phyloP scores from a whole-genome alignment of 805 yeast genomes.

The Lipomyces sp. region DNA sequence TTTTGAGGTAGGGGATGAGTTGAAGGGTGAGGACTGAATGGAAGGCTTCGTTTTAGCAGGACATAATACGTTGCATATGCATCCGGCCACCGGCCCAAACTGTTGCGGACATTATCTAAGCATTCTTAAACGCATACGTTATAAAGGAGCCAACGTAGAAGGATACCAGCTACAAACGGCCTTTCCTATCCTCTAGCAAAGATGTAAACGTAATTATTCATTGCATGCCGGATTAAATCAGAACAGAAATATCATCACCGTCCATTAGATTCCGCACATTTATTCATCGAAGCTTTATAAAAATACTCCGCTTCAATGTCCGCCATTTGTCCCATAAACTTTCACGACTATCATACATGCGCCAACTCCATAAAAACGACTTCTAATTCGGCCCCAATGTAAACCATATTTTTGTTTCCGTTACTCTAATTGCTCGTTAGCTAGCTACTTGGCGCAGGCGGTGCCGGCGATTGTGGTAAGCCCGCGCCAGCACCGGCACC shows the following conservation, averaged over 20 bases:
- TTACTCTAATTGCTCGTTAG: neutral
- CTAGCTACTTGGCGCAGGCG: constrained; percentile 1
- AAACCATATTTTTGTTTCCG: neutral
- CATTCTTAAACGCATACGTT: too few species aligned
- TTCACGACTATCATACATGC: neutral
- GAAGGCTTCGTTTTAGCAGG: neutral
- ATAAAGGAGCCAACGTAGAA: neutral
- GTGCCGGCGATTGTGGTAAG: neutral
- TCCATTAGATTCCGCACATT: neutral
- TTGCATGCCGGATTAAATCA: neutral
- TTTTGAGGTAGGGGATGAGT: constrained; percentile 1
- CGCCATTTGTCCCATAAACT: neutral
- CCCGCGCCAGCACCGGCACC: too few species aligned
- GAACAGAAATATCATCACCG: neutral
- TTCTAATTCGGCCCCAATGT: neutral
- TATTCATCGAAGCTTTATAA: neutral
- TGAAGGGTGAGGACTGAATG: neutral
- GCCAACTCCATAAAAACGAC: neutral
- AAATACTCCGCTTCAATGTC: neutral
- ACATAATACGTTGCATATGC: neutral
- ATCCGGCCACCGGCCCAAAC: too few species aligned
- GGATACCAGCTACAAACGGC: neutral
- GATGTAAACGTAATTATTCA: neutral
- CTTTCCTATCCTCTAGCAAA: neutral
- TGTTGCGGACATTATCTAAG: too few species aligned